phyloP scores from a whole-genome alignment of 2,329 filamentous ascomycete species.

The Shiraia sp. region DNA sequence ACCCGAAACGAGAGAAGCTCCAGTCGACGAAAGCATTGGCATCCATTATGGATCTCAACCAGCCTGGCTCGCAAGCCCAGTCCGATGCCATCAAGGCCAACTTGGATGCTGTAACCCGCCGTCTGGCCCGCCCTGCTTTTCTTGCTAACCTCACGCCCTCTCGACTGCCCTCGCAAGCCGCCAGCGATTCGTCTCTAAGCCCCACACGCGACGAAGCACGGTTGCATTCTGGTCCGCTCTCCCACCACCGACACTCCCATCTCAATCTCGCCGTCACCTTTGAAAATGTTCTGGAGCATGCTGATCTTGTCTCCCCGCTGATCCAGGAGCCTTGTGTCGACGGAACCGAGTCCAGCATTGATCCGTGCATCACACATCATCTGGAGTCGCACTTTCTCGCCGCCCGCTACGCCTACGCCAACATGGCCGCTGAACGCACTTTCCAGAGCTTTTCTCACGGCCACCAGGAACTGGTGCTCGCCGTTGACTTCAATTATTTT shows the following conservation, averaged over 20 bases:
- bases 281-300: conserved; percentile 37
- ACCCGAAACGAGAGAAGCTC: conserved; percentile 36
- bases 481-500: conserved; percentile 88
- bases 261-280: conserved; percentile 33
- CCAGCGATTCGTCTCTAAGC: conserved; percentile 42
- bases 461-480: conserved; percentile 79
- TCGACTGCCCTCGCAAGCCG: conserved; percentile 44
- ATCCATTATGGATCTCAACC: conserved; percentile 33
- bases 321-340: conserved; percentile 41
- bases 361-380: conserved; percentile 26
- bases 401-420: conserved; percentile 34
- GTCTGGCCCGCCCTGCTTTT: conserved; percentile 39
- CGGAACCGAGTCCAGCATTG: conserved; percentile 30
- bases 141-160: conserved; percentile 41
- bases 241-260: conserved; percentile 36
- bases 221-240: conserved; percentile 26
- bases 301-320: conserved; percentile 37
- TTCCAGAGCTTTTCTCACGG: conserved; percentile 69
- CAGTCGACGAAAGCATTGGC: conserved; percentile 30
- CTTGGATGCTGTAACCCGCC: conserved; percentile 38
- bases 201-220: conserved; percentile 40
- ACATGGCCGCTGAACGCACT: conserved; percentile 42
- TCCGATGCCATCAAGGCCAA: conserved; percentile 38
- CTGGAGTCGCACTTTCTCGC: conserved; percentile 34
- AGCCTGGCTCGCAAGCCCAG: conserved; percentile 20